These are phyloP conservation scores for Lindgomyces ingoldianus DNA, from an alignment of 495 filamentous ascomycete species.

Conservation along the genomic window DNA sequence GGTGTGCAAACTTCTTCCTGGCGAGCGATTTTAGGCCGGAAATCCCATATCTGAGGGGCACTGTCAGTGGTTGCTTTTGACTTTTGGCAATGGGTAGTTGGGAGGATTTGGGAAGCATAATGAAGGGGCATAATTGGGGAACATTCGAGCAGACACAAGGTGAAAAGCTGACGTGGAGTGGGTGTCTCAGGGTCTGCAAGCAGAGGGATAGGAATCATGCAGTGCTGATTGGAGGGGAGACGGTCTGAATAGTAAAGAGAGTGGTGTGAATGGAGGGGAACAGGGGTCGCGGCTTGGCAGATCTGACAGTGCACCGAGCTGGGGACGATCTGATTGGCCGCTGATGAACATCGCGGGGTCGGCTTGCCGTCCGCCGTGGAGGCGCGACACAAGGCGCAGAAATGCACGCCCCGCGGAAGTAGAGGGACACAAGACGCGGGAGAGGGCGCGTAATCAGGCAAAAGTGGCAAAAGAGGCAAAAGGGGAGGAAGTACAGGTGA, in stretches of 20 bases:
- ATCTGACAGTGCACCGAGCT: background rate
- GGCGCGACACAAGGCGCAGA: background rate
- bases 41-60: constrained; percentile 46
- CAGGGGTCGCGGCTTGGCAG: background rate
- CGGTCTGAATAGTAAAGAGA: background rate
- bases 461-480: background rate
- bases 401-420: too few relatives aligned
- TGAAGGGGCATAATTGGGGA: background rate
- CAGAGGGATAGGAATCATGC: background rate
- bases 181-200: constrained; percentile 16
- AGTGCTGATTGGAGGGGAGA: constrained; percentile 2
- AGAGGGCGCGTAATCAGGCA: background rate
- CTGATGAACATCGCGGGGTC: background rate
- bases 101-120: background rate
- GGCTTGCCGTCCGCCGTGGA: background rate
- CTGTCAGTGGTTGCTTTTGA: constrained; percentile 12
- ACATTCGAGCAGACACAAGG: background rate
- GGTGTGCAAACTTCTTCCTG: constrained; percentile 44
- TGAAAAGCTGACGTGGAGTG: constrained; percentile 19
- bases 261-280: background rate
- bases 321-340: background rate
- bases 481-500: background rate
- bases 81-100: constrained; percentile 1
- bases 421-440: too few relatives aligned
- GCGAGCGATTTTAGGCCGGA: constrained; percentile 46